These are phyloP conservation scores for Talaromyces verruculosus DNA, from an alignment of 2,329 filamentous ascomycete genomes.

Conservation along the genomic window DNA sequence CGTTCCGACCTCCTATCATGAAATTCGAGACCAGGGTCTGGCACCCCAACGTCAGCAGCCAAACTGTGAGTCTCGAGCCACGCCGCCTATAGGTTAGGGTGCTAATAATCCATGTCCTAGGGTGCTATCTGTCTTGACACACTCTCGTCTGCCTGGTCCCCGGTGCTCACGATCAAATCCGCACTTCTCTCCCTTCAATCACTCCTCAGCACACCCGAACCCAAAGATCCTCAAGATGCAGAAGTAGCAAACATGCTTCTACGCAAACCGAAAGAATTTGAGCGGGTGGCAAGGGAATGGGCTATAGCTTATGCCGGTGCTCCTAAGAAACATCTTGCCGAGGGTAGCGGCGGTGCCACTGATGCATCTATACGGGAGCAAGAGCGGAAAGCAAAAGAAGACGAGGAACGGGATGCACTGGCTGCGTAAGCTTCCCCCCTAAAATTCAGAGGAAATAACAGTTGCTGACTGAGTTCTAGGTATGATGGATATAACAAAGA, in stretches of 20 bases:
- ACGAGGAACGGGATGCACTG: constrained; percentile 57
- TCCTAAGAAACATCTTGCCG: constrained; percentile 57
- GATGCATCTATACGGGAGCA: constrained; percentile 57
- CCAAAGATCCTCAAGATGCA: constrained; percentile 94
- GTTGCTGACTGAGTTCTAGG: constrained; percentile 43
- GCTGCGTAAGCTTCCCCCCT: constrained; percentile 47
- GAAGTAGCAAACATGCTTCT: constrained; percentile 91
- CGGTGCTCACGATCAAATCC: constrained; percentile 93
- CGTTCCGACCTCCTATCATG: constrained; percentile 90
- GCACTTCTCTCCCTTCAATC: constrained; percentile 90
- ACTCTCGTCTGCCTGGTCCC: constrained; percentile 85
- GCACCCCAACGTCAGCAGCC: constrained; percentile 95
- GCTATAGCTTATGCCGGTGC: constrained; percentile 80
- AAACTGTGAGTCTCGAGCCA: constrained; percentile 65
- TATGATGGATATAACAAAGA: constrained; percentile 86
- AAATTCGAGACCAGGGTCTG: constrained; percentile 90
- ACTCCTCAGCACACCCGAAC: constrained; percentile 88
- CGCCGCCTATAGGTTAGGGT: background rate
- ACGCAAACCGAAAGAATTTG: constrained; percentile 73
- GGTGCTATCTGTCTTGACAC: constrained; percentile 97
- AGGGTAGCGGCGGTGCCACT: constrained; percentile 54
- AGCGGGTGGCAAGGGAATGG: constrained; percentile 84
- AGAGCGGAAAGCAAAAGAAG: constrained; percentile 54
- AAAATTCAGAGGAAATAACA: background rate
- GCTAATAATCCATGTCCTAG: constrained; percentile 47